Base-by-base conservation (phyloP, 2,329 filamentous ascomycete genomes). In the Alternaria sp. region DNA sequence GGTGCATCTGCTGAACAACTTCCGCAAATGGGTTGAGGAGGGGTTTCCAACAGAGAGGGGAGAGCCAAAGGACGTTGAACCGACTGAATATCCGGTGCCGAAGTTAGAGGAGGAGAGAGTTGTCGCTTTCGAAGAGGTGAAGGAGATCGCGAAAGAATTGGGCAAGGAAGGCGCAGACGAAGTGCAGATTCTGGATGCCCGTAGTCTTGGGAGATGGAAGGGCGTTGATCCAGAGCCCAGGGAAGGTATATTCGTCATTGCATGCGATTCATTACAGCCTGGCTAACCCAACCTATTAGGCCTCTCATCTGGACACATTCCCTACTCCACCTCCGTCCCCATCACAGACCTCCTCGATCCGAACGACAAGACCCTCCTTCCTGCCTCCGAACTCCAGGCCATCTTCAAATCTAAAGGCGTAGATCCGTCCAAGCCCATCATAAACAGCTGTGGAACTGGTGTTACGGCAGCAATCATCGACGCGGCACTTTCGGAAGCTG, bases 1-100 rank as follows among this genome's bases (percentile, higher is more conserved):
- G 67, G 95, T 99, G 13, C 93, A 97, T 79, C 82, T 99, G 17
- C 83, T 99, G 59, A 96, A 99, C 83, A 99, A 99, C 83, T 99
- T 97, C 83, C 92, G 90, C 79, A 82, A 92, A n/a, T 99, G 94
- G 93, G 90, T 95, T 2, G 91, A 95, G 32, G 86, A 96, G 75
- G 93, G 92, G 2, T 87, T 90, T 68, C 92, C 93, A 0, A 91
- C 90, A 1, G 93, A 97, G 82, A 89, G 89, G n/a, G 94, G 95
- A 4, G 84, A 89, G 73, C 81, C 89, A 58, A 85, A 88, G 57
- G 76, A 84, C 47, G 83, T 80, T 3, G 71, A 80, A 8, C 64
- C 67, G 23, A 79, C 79, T 13, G 73, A 80, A 6, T 85, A 85
- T 66, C 78, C 82, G 2, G 72, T 81, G 3, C 80, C 83, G 0